A percentile compares a stretch with the other conserved stretches of the same genome.
Evolutionary conservation across 2,329 filamentous ascomycete species (phyloP).

Genomic region (Sarocladium kiliense): DNA sequence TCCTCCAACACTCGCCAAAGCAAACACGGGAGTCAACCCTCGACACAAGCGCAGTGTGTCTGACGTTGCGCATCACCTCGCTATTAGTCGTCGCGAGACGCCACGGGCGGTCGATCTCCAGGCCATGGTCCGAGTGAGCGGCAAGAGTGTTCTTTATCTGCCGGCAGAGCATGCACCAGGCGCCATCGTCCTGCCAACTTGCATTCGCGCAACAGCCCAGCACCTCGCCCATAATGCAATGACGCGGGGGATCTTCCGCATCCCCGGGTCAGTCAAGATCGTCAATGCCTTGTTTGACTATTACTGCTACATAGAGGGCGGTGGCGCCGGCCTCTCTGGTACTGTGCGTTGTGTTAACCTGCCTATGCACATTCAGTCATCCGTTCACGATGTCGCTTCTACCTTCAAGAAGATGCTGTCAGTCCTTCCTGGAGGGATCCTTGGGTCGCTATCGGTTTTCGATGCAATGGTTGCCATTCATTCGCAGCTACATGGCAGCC

Average conservation of each 20-base stretch:
- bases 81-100: conserved; percentile 36
- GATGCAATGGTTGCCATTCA: conserved; percentile 58
- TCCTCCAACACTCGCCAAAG: conserved; percentile 15
- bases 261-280: conserved; percentile 52
- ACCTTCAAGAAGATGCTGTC: conserved; percentile 62
- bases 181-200: conserved; percentile 56
- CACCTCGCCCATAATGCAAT: conserved; percentile 52
- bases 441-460: conserved; percentile 58
- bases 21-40: not conserved
- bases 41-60: conserved; percentile 48
- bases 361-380: conserved; percentile 53
- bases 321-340: conserved; percentile 44
- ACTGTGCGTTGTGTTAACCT: conserved; percentile 56
- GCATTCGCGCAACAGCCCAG: conserved; percentile 61
- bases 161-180: conserved; percentile 53
- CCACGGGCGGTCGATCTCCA: conserved; percentile 48
- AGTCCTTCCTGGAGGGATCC: conserved; percentile 59
- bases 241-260: conserved; percentile 57
- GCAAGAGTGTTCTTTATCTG: conserved; percentile 57
- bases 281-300: conserved; percentile 59
- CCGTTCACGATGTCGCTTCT: conserved; percentile 61
- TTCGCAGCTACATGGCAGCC: conserved; percentile 46
- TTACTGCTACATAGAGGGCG: conserved; percentile 47
- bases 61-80: conserved; percentile 44
- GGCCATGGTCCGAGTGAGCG: conserved; percentile 57